Percentiles rank a stretch among this genome's conserved stretches.
These are phyloP conservation scores for Cladosporium austrohemisphaericum DNA, from an alignment of 2,329 filamentous ascomycete species.

Conservation along the genomic window DNA sequence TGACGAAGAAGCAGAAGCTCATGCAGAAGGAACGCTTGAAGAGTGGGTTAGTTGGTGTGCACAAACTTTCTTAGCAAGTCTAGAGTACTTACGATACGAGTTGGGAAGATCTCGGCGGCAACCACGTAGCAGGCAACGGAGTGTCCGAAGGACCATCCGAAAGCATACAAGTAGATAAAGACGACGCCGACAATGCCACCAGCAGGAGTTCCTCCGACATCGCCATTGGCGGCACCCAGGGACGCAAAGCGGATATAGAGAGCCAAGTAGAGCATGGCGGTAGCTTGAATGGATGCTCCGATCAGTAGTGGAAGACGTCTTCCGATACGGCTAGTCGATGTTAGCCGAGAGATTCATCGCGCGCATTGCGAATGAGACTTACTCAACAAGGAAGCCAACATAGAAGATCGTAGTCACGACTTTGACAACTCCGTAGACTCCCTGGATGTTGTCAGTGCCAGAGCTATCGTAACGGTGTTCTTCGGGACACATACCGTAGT, in stretches of 20 bases:
- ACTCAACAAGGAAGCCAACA: slow-evolving; percentile 21
- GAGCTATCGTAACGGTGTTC: not conserved
- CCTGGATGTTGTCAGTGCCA: slow-evolving; percentile 14
- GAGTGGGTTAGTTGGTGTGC: not conserved
- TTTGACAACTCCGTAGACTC: slow-evolving; percentile 24
- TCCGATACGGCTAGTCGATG: slow-evolving; percentile 15
- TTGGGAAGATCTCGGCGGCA: slow-evolving; percentile 22
- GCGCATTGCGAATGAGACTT: not conserved
- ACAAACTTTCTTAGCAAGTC: not conserved
- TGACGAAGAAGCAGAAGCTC: slow-evolving; percentile 23
- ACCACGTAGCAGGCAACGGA: slow-evolving; percentile 21
- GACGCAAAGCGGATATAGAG: slow-evolving; percentile 19
- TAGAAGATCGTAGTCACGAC: slow-evolving; percentile 21
- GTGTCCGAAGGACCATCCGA: slow-evolving; percentile 22
- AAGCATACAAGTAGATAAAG: slow-evolving; percentile 21
- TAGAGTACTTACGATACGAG: slow-evolving; percentile 15
- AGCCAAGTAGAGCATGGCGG: slow-evolving; percentile 20
- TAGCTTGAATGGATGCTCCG: slow-evolving; percentile 20
- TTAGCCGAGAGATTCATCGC: too few species aligned
- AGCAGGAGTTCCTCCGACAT: slow-evolving; percentile 16
- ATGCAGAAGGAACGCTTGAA: slow-evolving; percentile 20
- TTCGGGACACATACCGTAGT: slow-evolving; percentile 1
- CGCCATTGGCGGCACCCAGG: not conserved
- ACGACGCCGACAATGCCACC: slow-evolving; percentile 21
- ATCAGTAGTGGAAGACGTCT: slow-evolving; percentile 19